A percentile compares a stretch with the other conserved stretches of the same genome.
Conservation (phyloP, 176 grass and related monocot genomes). For the Poa annua region DNA sequence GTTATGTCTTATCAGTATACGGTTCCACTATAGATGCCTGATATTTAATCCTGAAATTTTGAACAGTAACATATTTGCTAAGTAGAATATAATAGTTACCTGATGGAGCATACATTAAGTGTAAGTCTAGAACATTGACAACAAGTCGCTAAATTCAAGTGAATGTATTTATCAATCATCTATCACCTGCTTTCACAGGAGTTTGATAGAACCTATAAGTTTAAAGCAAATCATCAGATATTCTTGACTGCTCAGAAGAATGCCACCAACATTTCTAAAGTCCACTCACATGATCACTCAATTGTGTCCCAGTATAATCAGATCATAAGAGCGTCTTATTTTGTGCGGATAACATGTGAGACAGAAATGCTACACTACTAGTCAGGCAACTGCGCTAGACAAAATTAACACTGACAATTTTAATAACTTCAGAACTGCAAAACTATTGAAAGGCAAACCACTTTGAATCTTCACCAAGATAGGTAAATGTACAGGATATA, state of each 20-base stretch:
- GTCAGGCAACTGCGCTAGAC: not conserved
- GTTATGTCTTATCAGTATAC: not conserved
- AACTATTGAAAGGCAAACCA: not conserved
- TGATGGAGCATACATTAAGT: constrained; percentile 8
- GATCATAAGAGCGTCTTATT: not conserved
- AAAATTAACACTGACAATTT: not conserved
- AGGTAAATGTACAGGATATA: not conserved
- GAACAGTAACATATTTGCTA: not conserved
- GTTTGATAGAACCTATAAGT: constrained; percentile 14
- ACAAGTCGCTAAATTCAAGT: not conserved
- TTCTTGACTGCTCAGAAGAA: not conserved
- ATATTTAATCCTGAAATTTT: not conserved
- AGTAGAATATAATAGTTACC: not conserved
- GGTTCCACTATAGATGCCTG: not conserved
- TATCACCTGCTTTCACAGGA: not conserved
- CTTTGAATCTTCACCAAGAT: not conserved
- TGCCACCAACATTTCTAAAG: not conserved
- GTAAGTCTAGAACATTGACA: not conserved
- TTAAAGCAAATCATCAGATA: not conserved
- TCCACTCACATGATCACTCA: not conserved
- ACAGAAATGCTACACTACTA: not conserved
- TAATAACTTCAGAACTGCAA: not conserved
- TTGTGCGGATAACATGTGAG: not conserved
- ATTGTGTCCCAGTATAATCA: not conserved
- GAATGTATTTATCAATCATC: constrained; percentile 3